Evolutionary conservation across 1,284 basidiomycete species (phyloP).

Genomic region (Trametes hirsuta): DNA sequence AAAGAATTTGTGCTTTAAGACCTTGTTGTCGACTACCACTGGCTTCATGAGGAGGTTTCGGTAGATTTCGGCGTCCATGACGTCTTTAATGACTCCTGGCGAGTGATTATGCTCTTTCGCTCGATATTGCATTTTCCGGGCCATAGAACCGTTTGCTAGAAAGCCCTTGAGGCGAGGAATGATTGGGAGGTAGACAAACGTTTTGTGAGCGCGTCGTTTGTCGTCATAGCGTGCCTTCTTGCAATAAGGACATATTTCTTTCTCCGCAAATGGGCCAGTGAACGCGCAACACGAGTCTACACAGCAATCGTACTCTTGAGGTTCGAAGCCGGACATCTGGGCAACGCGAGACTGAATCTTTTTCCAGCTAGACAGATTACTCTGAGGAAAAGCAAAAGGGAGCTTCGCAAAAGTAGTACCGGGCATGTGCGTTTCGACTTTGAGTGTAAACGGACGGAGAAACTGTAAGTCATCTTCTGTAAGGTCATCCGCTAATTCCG

Average conservation of each 20-base stretch:
- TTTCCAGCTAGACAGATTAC: slow-evolving; percentile 17
- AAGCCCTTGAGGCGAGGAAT: slow-evolving; percentile 21
- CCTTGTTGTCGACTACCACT: slow-evolving; percentile 17
- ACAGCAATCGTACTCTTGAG: slow-evolving; percentile 41
- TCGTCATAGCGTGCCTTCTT: slow-evolving; percentile 26
- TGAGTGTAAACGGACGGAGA: slow-evolving; percentile 17
- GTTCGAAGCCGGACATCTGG: slow-evolving; percentile 35
- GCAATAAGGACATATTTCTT: slow-evolving; percentile 39
- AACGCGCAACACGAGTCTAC: slow-evolving; percentile 40
- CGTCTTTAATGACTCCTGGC: slow-evolving; percentile 22
- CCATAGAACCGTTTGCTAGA: slow-evolving; percentile 4
- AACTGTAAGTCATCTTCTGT: slow-evolving; percentile 3
- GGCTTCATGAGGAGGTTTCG: not conserved
- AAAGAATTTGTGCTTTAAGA: slow-evolving; percentile 27
- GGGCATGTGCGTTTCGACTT: slow-evolving; percentile 14
- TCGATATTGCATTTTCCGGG: slow-evolving; percentile 27
- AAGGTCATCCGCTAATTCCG: slow-evolving; percentile 2
- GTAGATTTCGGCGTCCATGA: slow-evolving; percentile 26
- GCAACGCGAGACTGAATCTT: slow-evolving; percentile 22
- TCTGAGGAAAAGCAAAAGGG: slow-evolving; percentile 19
- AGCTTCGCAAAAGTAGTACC: slow-evolving; percentile 10
- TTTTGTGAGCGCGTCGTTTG: slow-evolving; percentile 17
- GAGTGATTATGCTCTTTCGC: slow-evolving; percentile 5
- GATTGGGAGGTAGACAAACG: slow-evolving; percentile 23
- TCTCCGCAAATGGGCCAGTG: slow-evolving; percentile 30